These are phyloP conservation scores for Vicia sativa DNA, from an alignment of 306 rosid genomes.

Conservation along the genomic window DNA sequence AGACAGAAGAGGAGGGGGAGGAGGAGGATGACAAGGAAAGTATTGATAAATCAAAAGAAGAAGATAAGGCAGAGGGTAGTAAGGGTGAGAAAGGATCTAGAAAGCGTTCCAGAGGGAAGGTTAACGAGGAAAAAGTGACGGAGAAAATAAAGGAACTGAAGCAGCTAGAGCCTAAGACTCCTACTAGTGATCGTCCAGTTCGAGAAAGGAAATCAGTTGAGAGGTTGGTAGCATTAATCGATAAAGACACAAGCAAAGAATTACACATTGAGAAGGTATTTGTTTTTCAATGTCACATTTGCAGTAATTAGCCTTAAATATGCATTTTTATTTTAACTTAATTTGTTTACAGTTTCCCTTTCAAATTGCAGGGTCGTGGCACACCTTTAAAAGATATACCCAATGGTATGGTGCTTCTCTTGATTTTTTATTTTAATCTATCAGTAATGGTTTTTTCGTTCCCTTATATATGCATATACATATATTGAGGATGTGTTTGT, in stretches of 20 bases:
- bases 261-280: slow-evolving; percentile 84
- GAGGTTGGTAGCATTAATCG: slow-evolving; percentile 87
- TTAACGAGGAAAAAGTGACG: slow-evolving; percentile 46
- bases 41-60: slow-evolving; percentile 39
- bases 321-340: slow-evolving; percentile 26
- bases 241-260: slow-evolving; percentile 72
- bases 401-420: slow-evolving; percentile 60
- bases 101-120: slow-evolving; percentile 56
- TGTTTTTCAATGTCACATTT: slow-evolving; percentile 25
- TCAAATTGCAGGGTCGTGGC: slow-evolving; percentile 81
- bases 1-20: slow-evolving; percentile 28
- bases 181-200: slow-evolving; percentile 78
- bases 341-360: slow-evolving; percentile 38
- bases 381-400: slow-evolving; percentile 93
- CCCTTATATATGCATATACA: background rate
- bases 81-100: slow-evolving; percentile 51
- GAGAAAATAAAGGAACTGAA: slow-evolving; percentile 52
- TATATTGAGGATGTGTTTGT: background rate
- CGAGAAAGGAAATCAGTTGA: slow-evolving; percentile 97
- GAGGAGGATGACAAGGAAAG: slow-evolving; percentile 29
- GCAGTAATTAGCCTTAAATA: slow-evolving; percentile 4
- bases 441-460: background rate
- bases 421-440: slow-evolving; percentile 22
- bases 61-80: slow-evolving; percentile 44
- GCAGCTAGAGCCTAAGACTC: slow-evolving; percentile 76